These are phyloP conservation scores for Phlebiopsis flavidoalba DNA, from an alignment of 768 basidiomycete species.

Conservation along the genomic window DNA sequence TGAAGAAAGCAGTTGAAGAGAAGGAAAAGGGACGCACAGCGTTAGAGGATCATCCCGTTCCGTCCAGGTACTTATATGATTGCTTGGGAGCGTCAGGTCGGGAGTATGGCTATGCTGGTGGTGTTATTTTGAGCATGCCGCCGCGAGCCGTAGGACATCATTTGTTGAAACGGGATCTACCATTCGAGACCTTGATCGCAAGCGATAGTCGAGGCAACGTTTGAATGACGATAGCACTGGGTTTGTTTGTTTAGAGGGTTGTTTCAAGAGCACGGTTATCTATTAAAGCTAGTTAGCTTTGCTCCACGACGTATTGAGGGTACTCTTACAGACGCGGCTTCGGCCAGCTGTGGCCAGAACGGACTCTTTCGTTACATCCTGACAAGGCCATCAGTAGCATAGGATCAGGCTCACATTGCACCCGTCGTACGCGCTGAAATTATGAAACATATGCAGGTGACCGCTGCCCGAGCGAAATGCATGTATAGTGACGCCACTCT, in stretches of 20 bases:
- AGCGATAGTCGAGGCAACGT: background rate
- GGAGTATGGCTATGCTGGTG: background rate
- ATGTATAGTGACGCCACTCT: no score
- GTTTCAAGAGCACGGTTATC: background rate
- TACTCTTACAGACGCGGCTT: background rate
- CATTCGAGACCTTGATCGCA: background rate
- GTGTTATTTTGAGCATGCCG: background rate
- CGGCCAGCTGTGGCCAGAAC: no score
- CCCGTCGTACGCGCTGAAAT: no score
- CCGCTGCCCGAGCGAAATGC: no score
- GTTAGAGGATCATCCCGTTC: background rate
- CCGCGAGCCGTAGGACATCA: background rate
- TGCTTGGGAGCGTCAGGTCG: background rate
- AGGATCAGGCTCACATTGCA: no score
- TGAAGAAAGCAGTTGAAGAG: slow-evolving; percentile 1
- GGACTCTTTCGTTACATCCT: no score
- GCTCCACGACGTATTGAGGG: background rate
- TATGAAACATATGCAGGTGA: no score
- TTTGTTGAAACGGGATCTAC: background rate
- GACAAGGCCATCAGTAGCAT: no score
- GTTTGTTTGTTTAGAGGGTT: background rate
- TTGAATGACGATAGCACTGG: background rate
- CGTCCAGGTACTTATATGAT: background rate
- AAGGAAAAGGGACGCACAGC: slow-evolving; percentile 9
- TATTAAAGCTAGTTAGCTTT: background rate